phyloP scores from a whole-genome alignment of 2,329 filamentous ascomycete species.

The Capronia coronata region DNA sequence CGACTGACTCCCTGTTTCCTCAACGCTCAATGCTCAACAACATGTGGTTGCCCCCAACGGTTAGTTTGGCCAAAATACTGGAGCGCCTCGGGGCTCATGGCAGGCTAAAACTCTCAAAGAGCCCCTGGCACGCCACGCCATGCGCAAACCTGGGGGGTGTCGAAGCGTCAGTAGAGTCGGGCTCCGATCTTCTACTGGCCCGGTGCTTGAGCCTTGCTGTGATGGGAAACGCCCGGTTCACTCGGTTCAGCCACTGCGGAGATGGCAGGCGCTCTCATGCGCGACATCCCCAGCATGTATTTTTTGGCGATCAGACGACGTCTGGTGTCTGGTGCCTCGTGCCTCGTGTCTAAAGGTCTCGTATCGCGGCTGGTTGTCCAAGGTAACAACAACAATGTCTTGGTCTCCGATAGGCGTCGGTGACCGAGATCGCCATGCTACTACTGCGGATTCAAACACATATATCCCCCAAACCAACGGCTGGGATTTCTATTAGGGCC shows the following conservation, averaged over 20 bases:
- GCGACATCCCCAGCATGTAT: neutral
- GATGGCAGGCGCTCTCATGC: slow-evolving; percentile 4
- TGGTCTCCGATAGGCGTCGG: too few species aligned
- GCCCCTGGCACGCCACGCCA: neutral
- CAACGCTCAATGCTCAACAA: neutral
- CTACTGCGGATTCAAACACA: too few species aligned
- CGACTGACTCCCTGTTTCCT: neutral
- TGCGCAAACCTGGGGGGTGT: neutral
- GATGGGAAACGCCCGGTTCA: neutral
- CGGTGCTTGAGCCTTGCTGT: too few species aligned
- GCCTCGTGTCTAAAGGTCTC: too few species aligned
- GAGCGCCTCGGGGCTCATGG: neutral
- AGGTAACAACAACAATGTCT: too few species aligned
- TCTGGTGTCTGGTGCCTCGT: too few species aligned
- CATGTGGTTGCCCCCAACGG: neutral
- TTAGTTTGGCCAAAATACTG: neutral
- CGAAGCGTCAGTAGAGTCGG: neutral
- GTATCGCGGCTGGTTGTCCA: too few species aligned
- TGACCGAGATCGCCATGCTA: too few species aligned
- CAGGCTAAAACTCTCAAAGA: neutral
- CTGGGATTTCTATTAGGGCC: too few species aligned
- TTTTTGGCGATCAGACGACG: too few species aligned
- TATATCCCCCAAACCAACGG: too few species aligned
- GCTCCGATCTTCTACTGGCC: too few species aligned
- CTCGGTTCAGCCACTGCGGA: slow-evolving; percentile 7